phyloP scores from a whole-genome alignment of 2,329 filamentous ascomycete species.

The Arthrobotrys conoides region DNA sequence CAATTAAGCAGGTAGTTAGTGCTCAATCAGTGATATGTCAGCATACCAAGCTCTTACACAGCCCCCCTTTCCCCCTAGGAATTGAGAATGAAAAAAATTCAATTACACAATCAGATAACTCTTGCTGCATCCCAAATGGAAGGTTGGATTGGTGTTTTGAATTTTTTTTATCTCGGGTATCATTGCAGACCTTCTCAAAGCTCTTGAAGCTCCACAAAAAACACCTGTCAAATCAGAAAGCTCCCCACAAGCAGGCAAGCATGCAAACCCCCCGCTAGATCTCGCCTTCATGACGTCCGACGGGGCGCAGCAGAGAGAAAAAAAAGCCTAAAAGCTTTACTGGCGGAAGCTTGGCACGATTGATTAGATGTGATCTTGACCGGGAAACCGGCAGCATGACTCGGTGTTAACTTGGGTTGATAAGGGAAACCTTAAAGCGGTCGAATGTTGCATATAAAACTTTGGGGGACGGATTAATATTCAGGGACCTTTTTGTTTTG shows the following conservation, averaged over 20 bases:
- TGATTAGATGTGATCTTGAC: slow-evolving; percentile 41
- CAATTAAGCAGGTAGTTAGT: background rate
- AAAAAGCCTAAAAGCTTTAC: slow-evolving; percentile 14
- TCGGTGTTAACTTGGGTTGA: slow-evolving; percentile 8
- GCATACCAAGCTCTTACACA: slow-evolving; percentile 20
- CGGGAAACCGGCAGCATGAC: slow-evolving; percentile 37
- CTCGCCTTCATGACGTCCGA: slow-evolving; percentile 38
- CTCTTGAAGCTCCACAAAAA: slow-evolving; percentile 2
- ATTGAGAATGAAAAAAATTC: background rate
- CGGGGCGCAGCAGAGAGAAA: slow-evolving; percentile 35
- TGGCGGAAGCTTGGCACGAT: slow-evolving; percentile 32
- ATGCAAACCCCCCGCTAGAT: slow-evolving; percentile 9
- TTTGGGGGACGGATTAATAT: slow-evolving; percentile 9
- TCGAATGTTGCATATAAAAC: slow-evolving; percentile 21
- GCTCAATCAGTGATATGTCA: slow-evolving; percentile 7
- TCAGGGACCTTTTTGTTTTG: slow-evolving; percentile 6
- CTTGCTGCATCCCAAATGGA: slow-evolving; percentile 21
- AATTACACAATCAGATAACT: background rate
- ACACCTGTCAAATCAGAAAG: slow-evolving; percentile 19
- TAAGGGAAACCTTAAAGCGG: slow-evolving; percentile 25
- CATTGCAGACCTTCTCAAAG: slow-evolving; percentile 30
- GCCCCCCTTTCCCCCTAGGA: slow-evolving; percentile 3
- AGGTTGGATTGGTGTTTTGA: too few species aligned
- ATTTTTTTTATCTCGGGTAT: slow-evolving; percentile 7
- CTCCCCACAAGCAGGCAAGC: slow-evolving; percentile 18